Percentiles rank a stretch among this genome's conserved stretches.
Conservation (phyloP, 176 grass and related monocot genomes). For the Avena insularis region DNA sequence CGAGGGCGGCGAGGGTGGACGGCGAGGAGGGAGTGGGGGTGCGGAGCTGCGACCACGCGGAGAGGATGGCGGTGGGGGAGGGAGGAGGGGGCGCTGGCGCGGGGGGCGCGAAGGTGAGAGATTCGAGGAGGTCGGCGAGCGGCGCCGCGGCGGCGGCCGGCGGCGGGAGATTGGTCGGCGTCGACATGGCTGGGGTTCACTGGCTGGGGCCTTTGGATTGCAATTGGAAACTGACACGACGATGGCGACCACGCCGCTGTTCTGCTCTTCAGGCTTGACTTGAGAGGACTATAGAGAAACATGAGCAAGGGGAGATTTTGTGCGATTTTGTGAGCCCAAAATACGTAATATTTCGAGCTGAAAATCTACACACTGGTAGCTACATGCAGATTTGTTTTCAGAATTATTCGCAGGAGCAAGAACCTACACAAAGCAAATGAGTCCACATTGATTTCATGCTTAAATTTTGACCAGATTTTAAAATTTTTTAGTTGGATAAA, state of each 20-base stretch:
- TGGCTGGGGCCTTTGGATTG: constrained; percentile 27
- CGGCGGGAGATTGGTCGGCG: constrained; percentile 19
- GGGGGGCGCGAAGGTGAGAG: constrained; percentile 48
- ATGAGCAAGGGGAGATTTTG: too few relatives aligned
- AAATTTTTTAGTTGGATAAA: neutral
- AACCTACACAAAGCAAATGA: neutral
- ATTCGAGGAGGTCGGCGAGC: constrained; percentile 58
- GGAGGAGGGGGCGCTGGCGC: neutral
- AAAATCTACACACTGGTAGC: too few relatives aligned
- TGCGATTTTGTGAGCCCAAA: too few relatives aligned
- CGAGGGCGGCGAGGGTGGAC: constrained; percentile 56
- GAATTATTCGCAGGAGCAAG: too few relatives aligned
- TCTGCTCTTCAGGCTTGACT: neutral
- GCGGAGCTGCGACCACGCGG: constrained; percentile 51
- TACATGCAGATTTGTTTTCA: too few relatives aligned
- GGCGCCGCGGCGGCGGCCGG: neutral
- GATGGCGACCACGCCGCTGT: neutral
- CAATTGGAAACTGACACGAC: constrained; percentile 1
- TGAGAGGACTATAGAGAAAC: neutral
- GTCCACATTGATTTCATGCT: neutral
- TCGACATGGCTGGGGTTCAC: constrained; percentile 39
- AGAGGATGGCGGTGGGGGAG: constrained; percentile 54
- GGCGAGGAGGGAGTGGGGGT: constrained; percentile 15
- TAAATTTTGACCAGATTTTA: neutral
- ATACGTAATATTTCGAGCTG: too few relatives aligned